Evolutionary conservation across 768 basidiomycete species (phyloP), one percentile per base, ranked within the genome.

Genomic region (Podaxis sp.): DNA sequence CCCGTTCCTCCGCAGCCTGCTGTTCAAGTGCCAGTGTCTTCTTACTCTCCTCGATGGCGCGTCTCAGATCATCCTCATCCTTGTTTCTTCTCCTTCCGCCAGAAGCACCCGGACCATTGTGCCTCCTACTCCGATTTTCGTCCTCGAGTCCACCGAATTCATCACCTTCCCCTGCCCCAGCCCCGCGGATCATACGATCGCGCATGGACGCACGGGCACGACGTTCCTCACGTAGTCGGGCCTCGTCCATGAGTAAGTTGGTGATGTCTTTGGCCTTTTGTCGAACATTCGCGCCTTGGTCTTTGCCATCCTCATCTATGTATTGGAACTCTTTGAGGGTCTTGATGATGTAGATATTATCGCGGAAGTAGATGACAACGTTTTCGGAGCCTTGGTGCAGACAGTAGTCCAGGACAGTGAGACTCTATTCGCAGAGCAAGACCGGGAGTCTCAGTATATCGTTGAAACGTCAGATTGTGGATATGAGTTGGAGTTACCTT

Each of bases 211-310:
- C 95, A 24, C 95, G 83, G 44, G 86, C 83, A 15, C 88, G 83
- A 36, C 97, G 85, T 73, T 96, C 95, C 66, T 92, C 87, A 11
- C 93, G 84, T 52, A 99, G 83, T 8, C 97, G 87, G 2, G 80
- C 76, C 60, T 96, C 88, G 72, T 99, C 97, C 73, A 85, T 82
- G 28, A 99, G 82, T 12, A 99, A 85, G 71, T 95, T 95, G 39
- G 95, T 95, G 74, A 99, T 98, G 68, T 99, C 97, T 73, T 99
- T 99, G 12, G 97, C 97, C 76, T 96, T 95, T 74, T 96, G 93
- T 24, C 94, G 87, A 15, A 96, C 93, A 75, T 99, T 99, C n/a
- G 95, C 95, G 39, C 97, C 97, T 70, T 97, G 95, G 72, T 99
- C 97, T 74, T 97, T 97, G 56, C 89, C 92, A 42, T 92, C 88